Conservation (phyloP, 202 grass and related monocot genomes). For the Elaeis oleifera region DNA sequence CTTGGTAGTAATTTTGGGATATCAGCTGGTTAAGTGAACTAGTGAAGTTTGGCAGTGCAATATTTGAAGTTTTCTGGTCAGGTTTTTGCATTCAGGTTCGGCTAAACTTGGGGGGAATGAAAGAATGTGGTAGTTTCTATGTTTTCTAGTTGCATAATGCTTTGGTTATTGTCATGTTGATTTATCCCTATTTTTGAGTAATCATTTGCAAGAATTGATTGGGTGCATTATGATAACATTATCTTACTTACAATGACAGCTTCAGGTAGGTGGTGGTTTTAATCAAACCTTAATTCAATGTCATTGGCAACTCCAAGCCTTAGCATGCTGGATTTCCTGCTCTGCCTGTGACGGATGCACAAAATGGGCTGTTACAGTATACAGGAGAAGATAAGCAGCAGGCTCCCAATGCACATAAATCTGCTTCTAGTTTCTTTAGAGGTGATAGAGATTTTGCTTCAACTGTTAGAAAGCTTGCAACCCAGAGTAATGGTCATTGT, state of each 20-base stretch:
- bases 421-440: constrained; percentile 45
- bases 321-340: constrained; percentile 23
- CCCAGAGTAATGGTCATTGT: constrained; percentile 39
- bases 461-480: constrained; percentile 46
- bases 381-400: neutral
- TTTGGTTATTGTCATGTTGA: neutral
- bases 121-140: constrained; percentile 35
- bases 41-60: no score
- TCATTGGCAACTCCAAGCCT: constrained; percentile 62
- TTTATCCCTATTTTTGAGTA: neutral
- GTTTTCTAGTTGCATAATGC: constrained; percentile 1
- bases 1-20: no score
- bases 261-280: constrained; percentile 10
- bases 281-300: constrained; percentile 59
- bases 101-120: neutral
- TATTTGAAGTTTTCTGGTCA: no score
- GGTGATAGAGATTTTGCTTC: constrained; percentile 55
- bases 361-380: constrained; percentile 9
- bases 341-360: neutral
- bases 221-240: neutral
- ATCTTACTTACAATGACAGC: neutral
- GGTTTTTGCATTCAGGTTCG: no score
- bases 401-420: constrained; percentile 37
- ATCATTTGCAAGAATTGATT: no score
- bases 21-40: no score